A percentile compares a stretch with the other conserved stretches of the same genome.
Evolutionary conservation across 441 rosid genomes (phyloP).

Genomic region (Brassica hybrid): DNA sequence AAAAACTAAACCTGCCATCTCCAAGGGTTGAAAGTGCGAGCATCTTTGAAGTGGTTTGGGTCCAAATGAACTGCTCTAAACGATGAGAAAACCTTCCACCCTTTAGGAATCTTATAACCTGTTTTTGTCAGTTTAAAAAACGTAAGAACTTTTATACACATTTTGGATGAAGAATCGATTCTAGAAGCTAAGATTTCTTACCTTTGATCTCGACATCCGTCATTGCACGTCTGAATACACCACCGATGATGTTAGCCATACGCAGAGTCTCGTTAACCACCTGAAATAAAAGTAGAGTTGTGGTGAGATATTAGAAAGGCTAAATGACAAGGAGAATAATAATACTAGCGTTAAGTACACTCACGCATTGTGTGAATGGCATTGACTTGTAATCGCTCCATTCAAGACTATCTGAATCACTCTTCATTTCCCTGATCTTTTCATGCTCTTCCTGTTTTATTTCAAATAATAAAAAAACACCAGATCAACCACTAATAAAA

Average conservation of each 20-base stretch:
- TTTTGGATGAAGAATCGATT: neutral
- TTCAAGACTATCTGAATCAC: too few species aligned
- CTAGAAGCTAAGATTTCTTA: conserved; percentile 17
- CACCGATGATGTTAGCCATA: conserved; percentile 86
- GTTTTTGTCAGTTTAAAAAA: neutral
- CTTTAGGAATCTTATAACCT: conserved; percentile 89
- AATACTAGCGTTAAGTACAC: conserved; percentile 28
- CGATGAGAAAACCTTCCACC: conserved; percentile 95
- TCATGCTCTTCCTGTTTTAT: too few species aligned
- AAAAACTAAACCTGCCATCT: conserved; percentile 68
- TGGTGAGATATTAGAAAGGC: neutral
- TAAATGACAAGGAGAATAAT: neutral
- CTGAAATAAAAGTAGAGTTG: conserved; percentile 39
- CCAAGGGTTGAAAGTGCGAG: conserved; percentile 96
- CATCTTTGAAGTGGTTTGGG: conserved; percentile 75
- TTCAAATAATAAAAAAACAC: too few species aligned
- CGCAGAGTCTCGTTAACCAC: conserved; percentile 93
- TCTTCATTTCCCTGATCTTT: too few species aligned
- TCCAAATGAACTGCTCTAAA: conserved; percentile 92
- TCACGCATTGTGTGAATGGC: conserved; percentile 97
- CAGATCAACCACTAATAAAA: too few species aligned
- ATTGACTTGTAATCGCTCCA: conserved; percentile 54
- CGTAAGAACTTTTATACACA: neutral
- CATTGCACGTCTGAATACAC: conserved; percentile 83
- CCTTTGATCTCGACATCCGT: conserved; percentile 81